These are phyloP conservation scores for Magnolia sinica DNA, from an alignment of 164 flowering plant genomes.

Conservation along the genomic window DNA sequence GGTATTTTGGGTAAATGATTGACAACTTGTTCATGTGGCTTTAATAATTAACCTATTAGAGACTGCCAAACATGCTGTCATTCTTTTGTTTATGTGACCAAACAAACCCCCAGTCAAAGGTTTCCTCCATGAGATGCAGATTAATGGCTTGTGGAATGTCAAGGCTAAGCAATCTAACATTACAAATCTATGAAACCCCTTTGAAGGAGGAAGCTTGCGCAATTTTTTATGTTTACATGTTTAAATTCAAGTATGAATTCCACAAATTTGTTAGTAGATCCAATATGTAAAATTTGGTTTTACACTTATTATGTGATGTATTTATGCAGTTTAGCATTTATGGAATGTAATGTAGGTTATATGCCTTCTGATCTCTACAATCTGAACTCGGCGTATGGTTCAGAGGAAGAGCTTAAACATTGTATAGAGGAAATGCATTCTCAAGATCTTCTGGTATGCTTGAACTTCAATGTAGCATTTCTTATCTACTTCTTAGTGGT, in stretches of 20 bases:
- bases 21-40: too few species aligned
- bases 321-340: neutral
- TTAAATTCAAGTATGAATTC: neutral
- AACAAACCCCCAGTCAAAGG: neutral
- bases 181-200: neutral
- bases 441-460: constrained; percentile 56
- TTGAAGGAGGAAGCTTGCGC: neutral
- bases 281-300: neutral
- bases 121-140: too few species aligned
- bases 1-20: too few species aligned
- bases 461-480: neutral
- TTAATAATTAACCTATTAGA: too few species aligned
- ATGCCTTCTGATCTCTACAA: constrained; percentile 71
- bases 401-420: constrained; percentile 51
- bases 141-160: too few species aligned
- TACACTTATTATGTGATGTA: neutral
- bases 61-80: neutral
- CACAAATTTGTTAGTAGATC: neutral
- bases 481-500: neutral
- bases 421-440: constrained; percentile 58
- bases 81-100: neutral
- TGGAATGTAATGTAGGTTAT: constrained; percentile 41
- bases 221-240: neutral
- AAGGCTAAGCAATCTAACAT: neutral
- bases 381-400: constrained; percentile 63